Percentiles rank a stretch among this genome's conserved stretches.
These are phyloP conservation scores for Ustanciosporium gigantosporum DNA, from an alignment of 1,284 basidiomycete genomes.

Conservation along the genomic window DNA sequence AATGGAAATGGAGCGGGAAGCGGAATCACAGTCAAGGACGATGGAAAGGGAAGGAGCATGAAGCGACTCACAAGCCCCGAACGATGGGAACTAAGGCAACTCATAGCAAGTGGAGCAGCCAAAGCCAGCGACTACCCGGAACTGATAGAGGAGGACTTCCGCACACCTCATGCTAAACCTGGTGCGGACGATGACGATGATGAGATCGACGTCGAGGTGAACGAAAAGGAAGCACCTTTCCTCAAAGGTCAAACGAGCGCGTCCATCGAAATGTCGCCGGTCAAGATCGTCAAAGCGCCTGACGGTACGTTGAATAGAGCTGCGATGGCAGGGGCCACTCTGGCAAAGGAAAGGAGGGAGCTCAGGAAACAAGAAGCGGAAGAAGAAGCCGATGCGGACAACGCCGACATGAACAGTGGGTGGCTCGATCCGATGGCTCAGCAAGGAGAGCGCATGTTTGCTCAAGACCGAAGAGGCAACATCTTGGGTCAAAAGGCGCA, in stretches of 20 bases:
- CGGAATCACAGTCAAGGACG: conserved; percentile 39
- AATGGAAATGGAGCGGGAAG: conserved; percentile 20
- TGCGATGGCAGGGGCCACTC: conserved; percentile 85
- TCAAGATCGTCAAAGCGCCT: conserved; percentile 79
- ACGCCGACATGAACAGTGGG: conserved; percentile 87
- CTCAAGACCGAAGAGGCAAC: conserved; percentile 86
- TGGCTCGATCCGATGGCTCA: conserved; percentile 99
- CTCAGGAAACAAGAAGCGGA: conserved; percentile 91
- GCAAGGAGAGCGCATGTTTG: conserved; percentile 82
- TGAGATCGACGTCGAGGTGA: conserved; percentile 94
- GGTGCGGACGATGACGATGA: conserved; percentile 51
- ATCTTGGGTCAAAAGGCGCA: conserved; percentile 79
- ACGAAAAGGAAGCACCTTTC: conserved; percentile 96
- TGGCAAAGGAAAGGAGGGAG: conserved; percentile 93
- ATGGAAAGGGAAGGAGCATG: conserved; percentile 63
- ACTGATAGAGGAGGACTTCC: conserved; percentile 71
- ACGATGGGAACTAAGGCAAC: conserved; percentile 98
- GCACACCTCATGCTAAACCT: conserved; percentile 43
- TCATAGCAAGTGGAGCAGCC: conserved; percentile 92
- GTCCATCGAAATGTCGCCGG: conserved; percentile 91
- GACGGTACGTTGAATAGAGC: conserved; percentile 78
- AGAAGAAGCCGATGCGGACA: conserved; percentile 89
- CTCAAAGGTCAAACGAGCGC: conserved; percentile 92
- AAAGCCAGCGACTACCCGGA: conserved; percentile 94
- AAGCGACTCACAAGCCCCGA: conserved; percentile 94